These are phyloP conservation scores for Spiromastix sp. DNA, from an alignment of 2,329 filamentous ascomycete species.

Conservation along the genomic window DNA sequence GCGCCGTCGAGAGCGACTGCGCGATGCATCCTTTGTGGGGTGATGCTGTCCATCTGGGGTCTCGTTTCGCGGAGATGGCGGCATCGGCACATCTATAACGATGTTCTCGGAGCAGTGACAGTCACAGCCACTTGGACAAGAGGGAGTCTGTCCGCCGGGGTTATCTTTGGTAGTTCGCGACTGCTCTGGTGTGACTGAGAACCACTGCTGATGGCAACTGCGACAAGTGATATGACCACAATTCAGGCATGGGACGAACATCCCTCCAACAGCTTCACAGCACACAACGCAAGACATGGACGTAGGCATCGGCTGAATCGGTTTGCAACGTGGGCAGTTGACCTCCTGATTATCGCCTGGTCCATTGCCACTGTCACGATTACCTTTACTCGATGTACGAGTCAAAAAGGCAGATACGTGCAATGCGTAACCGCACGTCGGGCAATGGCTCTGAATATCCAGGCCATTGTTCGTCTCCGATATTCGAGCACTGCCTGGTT, in stretches of 20 bases:
- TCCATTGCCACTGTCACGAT: slow-evolving; percentile 15
- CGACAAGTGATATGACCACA: slow-evolving; percentile 40
- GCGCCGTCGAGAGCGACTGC: slow-evolving; percentile 2
- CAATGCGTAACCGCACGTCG: slow-evolving; percentile 28
- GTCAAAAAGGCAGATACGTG: slow-evolving; percentile 27
- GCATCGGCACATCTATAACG: slow-evolving; percentile 22
- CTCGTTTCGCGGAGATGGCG: slow-evolving; percentile 12
- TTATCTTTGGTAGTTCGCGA: slow-evolving; percentile 7
- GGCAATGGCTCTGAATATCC: slow-evolving; percentile 34
- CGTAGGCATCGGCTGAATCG: slow-evolving; percentile 22
- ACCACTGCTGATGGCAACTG: slow-evolving; percentile 34
- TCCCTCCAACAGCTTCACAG: slow-evolving; percentile 31
- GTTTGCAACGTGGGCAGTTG: slow-evolving; percentile 27
- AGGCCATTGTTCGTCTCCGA: slow-evolving; percentile 20
- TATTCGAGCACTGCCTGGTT: slow-evolving; percentile 1
- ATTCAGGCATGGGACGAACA: slow-evolving; percentile 36
- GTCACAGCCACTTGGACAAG: slow-evolving; percentile 39
- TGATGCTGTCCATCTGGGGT: slow-evolving; percentile 11
- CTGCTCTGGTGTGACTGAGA: slow-evolving; percentile 16
- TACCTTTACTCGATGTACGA: slow-evolving; percentile 11
- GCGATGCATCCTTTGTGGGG: not conserved
- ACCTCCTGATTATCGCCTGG: slow-evolving; percentile 10
- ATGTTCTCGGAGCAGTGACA: slow-evolving; percentile 34
- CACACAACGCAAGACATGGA: slow-evolving; percentile 36
- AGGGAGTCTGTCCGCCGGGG: slow-evolving; percentile 12